phyloP scores from a whole-genome alignment of 176 grass and related monocot species.

The Eragrostis curvula region DNA sequence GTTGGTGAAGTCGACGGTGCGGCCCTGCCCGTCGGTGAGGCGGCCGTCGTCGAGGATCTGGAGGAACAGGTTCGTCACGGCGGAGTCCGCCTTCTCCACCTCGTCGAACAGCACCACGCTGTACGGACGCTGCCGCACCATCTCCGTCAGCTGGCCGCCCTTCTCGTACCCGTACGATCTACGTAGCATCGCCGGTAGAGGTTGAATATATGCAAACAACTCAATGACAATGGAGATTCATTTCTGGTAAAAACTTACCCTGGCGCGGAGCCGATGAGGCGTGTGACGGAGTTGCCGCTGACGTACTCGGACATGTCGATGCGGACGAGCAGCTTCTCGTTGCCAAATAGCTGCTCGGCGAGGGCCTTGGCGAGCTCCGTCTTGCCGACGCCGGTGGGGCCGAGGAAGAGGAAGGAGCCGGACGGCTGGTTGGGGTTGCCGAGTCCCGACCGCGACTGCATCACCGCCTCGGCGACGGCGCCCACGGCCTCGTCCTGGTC shows the following conservation, averaged over 20 bases:
- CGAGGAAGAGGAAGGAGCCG: slow-evolving; percentile 47
- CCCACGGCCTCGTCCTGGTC: slow-evolving; percentile 48
- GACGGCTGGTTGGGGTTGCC: slow-evolving; percentile 21
- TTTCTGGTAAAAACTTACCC: neutral
- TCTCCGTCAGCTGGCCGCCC: slow-evolving; percentile 49
- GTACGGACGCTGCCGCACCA: slow-evolving; percentile 42
- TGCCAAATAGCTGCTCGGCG: slow-evolving; percentile 28
- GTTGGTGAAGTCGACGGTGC: slow-evolving; percentile 55
- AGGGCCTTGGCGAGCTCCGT: slow-evolving; percentile 60
- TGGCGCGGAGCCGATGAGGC: slow-evolving; percentile 51
- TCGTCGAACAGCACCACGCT: slow-evolving; percentile 55
- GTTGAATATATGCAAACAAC: neutral
- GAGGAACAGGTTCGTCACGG: slow-evolving; percentile 48
- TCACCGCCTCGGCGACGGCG: slow-evolving; percentile 34
- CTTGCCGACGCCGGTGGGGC: slow-evolving; percentile 58
- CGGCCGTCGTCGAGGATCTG: slow-evolving; percentile 52
- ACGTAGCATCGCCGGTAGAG: neutral
- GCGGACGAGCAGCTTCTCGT: slow-evolving; percentile 39
- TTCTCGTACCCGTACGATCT: slow-evolving; percentile 7
- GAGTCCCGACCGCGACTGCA: slow-evolving; percentile 39
- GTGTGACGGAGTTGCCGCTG: slow-evolving; percentile 21
- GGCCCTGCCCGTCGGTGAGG: slow-evolving; percentile 50
- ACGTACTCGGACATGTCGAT: slow-evolving; percentile 57
- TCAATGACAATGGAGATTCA: no score
- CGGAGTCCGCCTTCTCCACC: slow-evolving; percentile 44